Evolutionary conservation across 2,329 filamentous ascomycete species (phyloP).

Genomic region (Xylaria digitata): DNA sequence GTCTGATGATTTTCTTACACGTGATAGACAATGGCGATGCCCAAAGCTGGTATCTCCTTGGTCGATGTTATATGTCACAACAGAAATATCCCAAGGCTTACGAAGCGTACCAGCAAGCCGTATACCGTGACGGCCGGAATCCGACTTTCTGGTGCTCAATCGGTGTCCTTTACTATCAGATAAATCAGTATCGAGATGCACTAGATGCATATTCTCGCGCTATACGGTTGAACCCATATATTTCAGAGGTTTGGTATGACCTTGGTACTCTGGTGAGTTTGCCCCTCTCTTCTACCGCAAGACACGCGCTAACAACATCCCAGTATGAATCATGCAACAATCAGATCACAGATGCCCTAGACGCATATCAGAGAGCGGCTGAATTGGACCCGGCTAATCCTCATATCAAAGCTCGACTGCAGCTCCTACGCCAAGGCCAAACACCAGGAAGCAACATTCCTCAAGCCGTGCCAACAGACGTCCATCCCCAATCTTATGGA

Average conservation of each 20-base stretch:
- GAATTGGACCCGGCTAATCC: conserved; percentile 93
- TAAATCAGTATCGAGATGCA: conserved; percentile 98
- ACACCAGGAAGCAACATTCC: conserved; percentile 75
- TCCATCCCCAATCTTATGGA: conserved; percentile 93
- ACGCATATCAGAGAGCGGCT: conserved; percentile 93
- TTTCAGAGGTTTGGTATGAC: conserved; percentile 99
- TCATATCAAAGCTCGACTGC: conserved; percentile 94
- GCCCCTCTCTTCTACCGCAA: conserved; percentile 32
- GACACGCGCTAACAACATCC: conserved; percentile 48
- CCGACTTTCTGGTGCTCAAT: conserved; percentile 99
- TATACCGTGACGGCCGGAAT: conserved; percentile 96
- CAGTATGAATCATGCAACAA: conserved; percentile 99
- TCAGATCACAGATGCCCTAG: conserved; percentile 94
- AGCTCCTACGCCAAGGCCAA: conserved; percentile 85
- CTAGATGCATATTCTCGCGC: conserved; percentile 97
- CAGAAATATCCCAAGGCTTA: conserved; percentile 99
- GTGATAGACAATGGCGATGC: conserved; percentile 86
- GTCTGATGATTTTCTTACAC: conserved; percentile 34
- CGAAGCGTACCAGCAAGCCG: conserved; percentile 97
- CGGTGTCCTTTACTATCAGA: conserved; percentile 98
- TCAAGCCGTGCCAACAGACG: conserved; percentile 89
- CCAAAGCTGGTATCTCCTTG: conserved; percentile 98
- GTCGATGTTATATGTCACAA: conserved; percentile 98
- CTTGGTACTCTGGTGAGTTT: conserved; percentile 87
- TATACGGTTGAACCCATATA: conserved; percentile 96